These are phyloP conservation scores for Nemania sp. DNA, from an alignment of 2,329 filamentous ascomycete species.

Conservation along the genomic window DNA sequence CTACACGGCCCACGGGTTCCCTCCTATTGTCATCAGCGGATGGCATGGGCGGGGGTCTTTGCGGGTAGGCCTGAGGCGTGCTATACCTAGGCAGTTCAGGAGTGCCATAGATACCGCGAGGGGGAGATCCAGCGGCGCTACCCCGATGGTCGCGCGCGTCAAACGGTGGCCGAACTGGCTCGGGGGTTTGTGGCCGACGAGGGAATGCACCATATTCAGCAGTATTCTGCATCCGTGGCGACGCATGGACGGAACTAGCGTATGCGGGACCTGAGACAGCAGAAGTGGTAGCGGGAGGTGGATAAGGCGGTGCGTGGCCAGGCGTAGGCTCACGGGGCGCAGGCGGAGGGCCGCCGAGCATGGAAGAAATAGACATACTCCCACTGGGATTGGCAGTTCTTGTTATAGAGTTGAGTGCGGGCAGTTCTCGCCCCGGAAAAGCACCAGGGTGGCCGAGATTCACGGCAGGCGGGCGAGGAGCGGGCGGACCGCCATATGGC, in stretches of 20 bases:
- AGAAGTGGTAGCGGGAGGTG: conserved; percentile 55
- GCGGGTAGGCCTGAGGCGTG: conserved; percentile 68
- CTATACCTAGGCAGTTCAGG: conserved; percentile 70
- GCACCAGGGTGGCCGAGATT: conserved; percentile 49
- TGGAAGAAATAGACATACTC: conserved; percentile 72
- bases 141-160: conserved; percentile 59
- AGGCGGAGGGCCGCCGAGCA: conserved; percentile 66
- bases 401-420: conserved; percentile 54
- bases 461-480: conserved; percentile 47
- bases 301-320: conserved; percentile 57
- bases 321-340: conserved; percentile 58
- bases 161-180: conserved; percentile 68
- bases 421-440: conserved; percentile 50
- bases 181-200: conserved; percentile 79
- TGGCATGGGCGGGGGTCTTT: conserved; percentile 61
- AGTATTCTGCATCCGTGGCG: conserved; percentile 66
- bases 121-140: conserved; percentile 61
- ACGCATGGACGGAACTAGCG: conserved; percentile 64
- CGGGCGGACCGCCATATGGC: conserved; percentile 47
- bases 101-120: conserved; percentile 62
- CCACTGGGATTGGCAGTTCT: conserved; percentile 62
- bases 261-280: conserved; percentile 60
- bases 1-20: conserved; percentile 52
- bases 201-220: conserved; percentile 68
- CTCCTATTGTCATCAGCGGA: conserved; percentile 60